phyloP scores from a whole-genome alignment of 805 yeast genomes.

The Myxozyma sirexii region DNA sequence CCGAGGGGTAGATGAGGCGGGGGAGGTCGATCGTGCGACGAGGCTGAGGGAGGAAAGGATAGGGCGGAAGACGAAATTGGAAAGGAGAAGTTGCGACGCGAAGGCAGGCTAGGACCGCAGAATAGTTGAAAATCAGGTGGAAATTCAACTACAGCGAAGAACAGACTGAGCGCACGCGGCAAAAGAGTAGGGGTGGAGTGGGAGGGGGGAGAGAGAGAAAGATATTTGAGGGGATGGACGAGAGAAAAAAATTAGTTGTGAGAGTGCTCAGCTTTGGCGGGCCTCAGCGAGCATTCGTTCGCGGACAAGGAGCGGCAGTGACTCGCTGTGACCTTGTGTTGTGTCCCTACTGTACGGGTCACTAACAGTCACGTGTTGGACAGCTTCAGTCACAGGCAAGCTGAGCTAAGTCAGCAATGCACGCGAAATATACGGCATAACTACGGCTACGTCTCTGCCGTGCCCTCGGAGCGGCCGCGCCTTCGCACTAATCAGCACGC shows the following conservation, averaged over 20 bases:
- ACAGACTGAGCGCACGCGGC: background rate
- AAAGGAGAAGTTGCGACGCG: slow-evolving; percentile 5
- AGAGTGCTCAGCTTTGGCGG: slow-evolving; percentile 3
- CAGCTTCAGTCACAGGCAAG: no score
- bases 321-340: slow-evolving; percentile 20
- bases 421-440: background rate
- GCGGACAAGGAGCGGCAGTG: slow-evolving; percentile 16
- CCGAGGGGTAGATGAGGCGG: background rate
- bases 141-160: background rate
- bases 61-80: background rate
- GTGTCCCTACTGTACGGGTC: slow-evolving; percentile 1
- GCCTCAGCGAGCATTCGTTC: background rate
- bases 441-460: background rate
- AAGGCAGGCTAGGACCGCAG: background rate
- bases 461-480: background rate
- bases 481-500: background rate
- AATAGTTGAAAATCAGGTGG: background rate
- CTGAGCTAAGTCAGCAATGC: no score
- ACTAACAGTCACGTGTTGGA: slow-evolving; percentile 7
- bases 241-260: slow-evolving; percentile 23
- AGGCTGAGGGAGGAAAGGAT: slow-evolving; percentile 5
- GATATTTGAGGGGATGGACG: slow-evolving; percentile 9
- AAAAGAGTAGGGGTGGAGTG: slow-evolving; percentile 9
- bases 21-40: background rate
- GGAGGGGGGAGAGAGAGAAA: background rate